Conservation (phyloP, 345 rosid species). For the Brassica incana region DNA sequence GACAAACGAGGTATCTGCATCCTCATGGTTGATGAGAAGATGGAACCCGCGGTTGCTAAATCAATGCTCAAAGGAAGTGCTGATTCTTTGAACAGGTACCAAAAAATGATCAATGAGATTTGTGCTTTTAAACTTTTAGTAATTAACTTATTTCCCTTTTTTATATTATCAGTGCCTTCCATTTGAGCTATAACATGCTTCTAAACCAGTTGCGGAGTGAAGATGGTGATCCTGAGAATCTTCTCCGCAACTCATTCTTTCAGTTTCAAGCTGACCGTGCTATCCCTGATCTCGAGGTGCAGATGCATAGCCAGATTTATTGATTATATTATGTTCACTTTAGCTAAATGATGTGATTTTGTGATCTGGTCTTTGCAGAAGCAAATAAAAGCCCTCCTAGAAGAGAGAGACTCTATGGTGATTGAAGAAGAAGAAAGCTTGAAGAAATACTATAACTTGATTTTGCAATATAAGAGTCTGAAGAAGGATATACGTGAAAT, state of each 20-base stretch:
- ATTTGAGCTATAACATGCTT: constrained; percentile 97
- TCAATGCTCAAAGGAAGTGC: constrained; percentile 93
- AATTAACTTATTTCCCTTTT: constrained; percentile 27
- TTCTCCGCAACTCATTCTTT: constrained; percentile 93
- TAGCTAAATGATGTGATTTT: constrained; percentile 20
- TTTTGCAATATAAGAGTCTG: constrained; percentile 67
- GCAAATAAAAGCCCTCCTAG: constrained; percentile 72
- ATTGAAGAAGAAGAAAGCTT: constrained; percentile 95
- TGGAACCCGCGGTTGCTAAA: constrained; percentile 96
- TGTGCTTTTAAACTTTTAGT: not conserved
- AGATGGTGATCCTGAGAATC: constrained; percentile 95
- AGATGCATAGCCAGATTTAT: constrained; percentile 10
- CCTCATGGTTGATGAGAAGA: constrained; percentile 94
- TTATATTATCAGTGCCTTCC: constrained; percentile 71
- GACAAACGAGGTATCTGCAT: constrained; percentile 93
- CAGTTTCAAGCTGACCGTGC: constrained; percentile 97
- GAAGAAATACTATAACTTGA: constrained; percentile 72
- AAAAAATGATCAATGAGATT: not conserved
- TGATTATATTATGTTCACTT: not conserved
- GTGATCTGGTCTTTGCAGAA: constrained; percentile 51
- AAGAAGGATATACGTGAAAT: constrained; percentile 78
- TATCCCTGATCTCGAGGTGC: constrained; percentile 89
- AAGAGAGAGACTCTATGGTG: constrained; percentile 83
- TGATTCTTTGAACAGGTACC: constrained; percentile 88
- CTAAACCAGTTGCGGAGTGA: constrained; percentile 93